These are phyloP conservation scores for Serendipita vermifera DNA, from an alignment of 768 basidiomycete genomes.

Conservation along the genomic window DNA sequence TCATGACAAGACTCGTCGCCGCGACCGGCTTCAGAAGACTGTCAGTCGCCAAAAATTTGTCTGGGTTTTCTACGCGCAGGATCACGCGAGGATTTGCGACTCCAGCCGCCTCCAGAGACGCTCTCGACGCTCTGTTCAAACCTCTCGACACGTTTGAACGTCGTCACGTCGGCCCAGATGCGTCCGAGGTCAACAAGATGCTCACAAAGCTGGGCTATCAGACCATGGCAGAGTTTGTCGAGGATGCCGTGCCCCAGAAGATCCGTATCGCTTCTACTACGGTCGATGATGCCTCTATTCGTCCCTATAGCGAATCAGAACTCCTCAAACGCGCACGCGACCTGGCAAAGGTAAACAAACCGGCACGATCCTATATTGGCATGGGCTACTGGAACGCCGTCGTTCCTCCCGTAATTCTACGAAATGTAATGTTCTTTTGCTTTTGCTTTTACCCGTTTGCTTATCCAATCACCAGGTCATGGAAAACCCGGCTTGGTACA, in stretches of 20 bases:
- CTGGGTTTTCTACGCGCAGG: neutral
- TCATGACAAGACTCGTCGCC: no score
- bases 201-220: slow-evolving; percentile 70
- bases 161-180: slow-evolving; percentile 87
- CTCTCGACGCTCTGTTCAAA: slow-evolving; percentile 44
- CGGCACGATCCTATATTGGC: slow-evolving; percentile 88
- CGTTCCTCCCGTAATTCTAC: slow-evolving; percentile 87
- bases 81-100: neutral
- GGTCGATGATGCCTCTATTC: slow-evolving; percentile 56
- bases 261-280: slow-evolving; percentile 55
- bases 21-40: no score
- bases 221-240: slow-evolving; percentile 79
- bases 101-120: neutral
- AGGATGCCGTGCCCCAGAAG: slow-evolving; percentile 63
- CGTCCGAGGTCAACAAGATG: slow-evolving; percentile 68
- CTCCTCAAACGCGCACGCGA: slow-evolving; percentile 59
- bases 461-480: slow-evolving; percentile 40
- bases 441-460: slow-evolving; percentile 9
- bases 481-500: slow-evolving; percentile 98
- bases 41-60: no score
- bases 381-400: slow-evolving; percentile 96
- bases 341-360: slow-evolving; percentile 65
- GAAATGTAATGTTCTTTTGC: slow-evolving; percentile 44
- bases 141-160: slow-evolving; percentile 82
- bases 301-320: slow-evolving; percentile 75